Conservation (phyloP, 306 rosid genomes). For the Neltuma alba region DNA sequence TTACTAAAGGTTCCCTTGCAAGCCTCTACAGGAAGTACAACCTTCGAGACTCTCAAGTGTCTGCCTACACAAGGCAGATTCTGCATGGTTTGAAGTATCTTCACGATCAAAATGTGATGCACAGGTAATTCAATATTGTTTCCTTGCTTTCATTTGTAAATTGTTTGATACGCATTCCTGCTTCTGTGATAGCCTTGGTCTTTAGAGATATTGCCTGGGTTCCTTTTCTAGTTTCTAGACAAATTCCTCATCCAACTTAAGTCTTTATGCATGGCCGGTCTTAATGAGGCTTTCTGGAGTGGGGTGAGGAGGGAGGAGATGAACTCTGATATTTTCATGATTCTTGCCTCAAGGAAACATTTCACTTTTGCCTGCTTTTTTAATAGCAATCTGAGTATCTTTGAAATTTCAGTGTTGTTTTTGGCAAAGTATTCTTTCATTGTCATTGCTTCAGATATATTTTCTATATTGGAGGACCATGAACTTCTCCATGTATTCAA, state of each 20-base stretch:
- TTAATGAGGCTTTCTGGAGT: not conserved
- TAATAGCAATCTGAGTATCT: constrained; percentile 21
- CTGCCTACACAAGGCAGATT: constrained; percentile 82
- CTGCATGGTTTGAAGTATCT: constrained; percentile 83
- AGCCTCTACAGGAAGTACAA: constrained; percentile 54
- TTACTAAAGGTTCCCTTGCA: constrained; percentile 76
- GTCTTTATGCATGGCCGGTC: not conserved
- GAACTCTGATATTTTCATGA: constrained; percentile 27
- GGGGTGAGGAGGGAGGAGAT: not conserved
- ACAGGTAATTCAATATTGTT: constrained; percentile 57
- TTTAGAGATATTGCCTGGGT: not conserved
- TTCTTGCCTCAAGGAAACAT: constrained; percentile 20
- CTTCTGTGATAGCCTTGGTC: constrained; percentile 13
- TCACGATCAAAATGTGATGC: constrained; percentile 75
- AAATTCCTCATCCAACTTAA: not conserved
- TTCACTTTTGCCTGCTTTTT: constrained; percentile 21
- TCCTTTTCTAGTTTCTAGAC: not conserved
- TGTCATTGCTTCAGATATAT: constrained; percentile 14
- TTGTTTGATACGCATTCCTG: constrained; percentile 15
- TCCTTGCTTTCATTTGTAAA: constrained; percentile 10
- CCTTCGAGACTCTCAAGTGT: constrained; percentile 75
- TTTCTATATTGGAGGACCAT: constrained; percentile 7
- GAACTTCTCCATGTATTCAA: constrained; percentile 18
- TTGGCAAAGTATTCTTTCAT: constrained; percentile 9
- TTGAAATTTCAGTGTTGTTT: not conserved